Evolutionary conservation across 177 flowering plant genomes (phyloP).

Genomic region (Telopea speciosissima): DNA sequence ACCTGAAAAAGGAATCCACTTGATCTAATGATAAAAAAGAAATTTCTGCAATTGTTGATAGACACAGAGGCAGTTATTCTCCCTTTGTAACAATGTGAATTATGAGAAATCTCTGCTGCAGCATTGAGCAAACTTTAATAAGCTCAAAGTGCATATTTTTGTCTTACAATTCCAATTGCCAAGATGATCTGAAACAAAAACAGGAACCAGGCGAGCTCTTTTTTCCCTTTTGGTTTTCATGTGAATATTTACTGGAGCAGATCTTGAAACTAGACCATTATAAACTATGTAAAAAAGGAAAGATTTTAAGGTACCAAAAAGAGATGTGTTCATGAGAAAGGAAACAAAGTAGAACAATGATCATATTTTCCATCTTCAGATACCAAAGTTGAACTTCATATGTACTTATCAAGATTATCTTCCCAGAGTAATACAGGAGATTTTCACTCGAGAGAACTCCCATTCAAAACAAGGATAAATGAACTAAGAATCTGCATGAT

Average conservation of each 20-base stretch:
- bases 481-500: too few relatives aligned
- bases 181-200: background rate
- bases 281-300: too few relatives aligned
- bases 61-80: background rate
- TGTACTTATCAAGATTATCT: background rate
- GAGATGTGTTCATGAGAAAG: background rate
- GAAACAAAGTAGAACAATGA: background rate
- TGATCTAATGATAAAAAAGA: background rate
- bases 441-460: too few relatives aligned
- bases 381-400: background rate
- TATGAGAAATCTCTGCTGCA: background rate
- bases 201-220: background rate
- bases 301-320: background rate
- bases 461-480: too few relatives aligned
- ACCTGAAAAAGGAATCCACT: slow-evolving; percentile 37
- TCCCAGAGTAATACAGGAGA: background rate
- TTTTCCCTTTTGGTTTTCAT: too few relatives aligned
- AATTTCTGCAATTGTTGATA: background rate
- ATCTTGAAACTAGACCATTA: background rate
- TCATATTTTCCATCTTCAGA: background rate
- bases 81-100: background rate
- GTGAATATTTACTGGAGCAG: background rate
- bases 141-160: background rate
- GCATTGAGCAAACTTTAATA: background rate
- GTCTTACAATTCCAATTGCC: background rate